A percentile compares a stretch with the other conserved stretches of the same genome.
These are phyloP conservation scores for Tuctoria greenei DNA, from an alignment of 176 grass and related monocot genomes.

Conservation along the genomic window DNA sequence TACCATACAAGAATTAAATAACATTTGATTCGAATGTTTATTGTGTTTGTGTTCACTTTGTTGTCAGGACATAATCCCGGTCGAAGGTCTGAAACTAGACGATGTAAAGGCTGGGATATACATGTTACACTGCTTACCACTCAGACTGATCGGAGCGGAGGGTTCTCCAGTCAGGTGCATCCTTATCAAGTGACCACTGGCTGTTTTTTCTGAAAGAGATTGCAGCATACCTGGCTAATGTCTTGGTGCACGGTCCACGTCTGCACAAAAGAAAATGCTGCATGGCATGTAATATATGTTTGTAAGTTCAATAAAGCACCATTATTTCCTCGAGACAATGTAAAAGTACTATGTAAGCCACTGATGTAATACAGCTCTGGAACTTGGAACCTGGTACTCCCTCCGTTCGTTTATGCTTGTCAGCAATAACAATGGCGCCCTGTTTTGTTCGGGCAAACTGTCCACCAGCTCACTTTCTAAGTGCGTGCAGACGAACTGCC, in stretches of 20 bases:
- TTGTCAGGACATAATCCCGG: constrained; percentile 74
- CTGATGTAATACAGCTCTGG: neutral
- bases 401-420: too few relatives aligned
- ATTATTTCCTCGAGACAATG: neutral
- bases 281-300: neutral
- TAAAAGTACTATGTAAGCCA: neutral
- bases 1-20: neutral
- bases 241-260: neutral
- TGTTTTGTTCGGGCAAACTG: too few relatives aligned
- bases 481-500: neutral
- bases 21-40: neutral
- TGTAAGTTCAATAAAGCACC: constrained; percentile 17
- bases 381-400: too few relatives aligned
- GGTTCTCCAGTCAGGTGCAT: constrained; percentile 84
- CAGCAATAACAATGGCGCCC: neutral
- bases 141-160: constrained; percentile 63
- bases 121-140: constrained; percentile 80
- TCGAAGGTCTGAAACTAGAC: constrained; percentile 76
- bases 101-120: constrained; percentile 65
- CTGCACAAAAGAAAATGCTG: neutral
- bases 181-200: constrained; percentile 61
- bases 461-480: neutral
- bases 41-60: constrained; percentile 27
- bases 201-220: constrained; percentile 16
- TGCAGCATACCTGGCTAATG: neutral